Base-by-base conservation (phyloP, 768 basidiomycete genomes). In the Tricholoma hemisulphureum region DNA sequence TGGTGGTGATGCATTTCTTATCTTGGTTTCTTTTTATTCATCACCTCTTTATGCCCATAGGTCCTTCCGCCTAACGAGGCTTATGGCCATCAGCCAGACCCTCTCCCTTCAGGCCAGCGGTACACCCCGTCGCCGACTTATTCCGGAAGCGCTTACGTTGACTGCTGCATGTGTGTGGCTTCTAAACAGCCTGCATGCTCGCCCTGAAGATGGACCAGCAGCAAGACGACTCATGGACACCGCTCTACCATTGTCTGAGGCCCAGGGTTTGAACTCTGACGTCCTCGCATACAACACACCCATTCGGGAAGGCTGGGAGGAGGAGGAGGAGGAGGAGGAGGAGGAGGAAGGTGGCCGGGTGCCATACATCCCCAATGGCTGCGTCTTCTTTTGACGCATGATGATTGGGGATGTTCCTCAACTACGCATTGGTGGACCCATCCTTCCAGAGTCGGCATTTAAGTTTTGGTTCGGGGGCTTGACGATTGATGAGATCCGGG, bases 81-180 rank as follows among this genome's bases (percentile, higher is more conserved):
- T 62, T 14, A 6, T 31, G 49, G 59, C 53, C 1, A 43, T 55
- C 6, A 55, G 56, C 26, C 4, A 45, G 4, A 28, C 46, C 0
- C 35, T 61, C 11, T 26, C 49, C 13, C 23, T 23, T 26, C 59
- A 63, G 39, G 59, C 31, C 4, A 18, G 16, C 2, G 50, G 32
- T 29, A n/a, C n/a, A 13, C 8, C 37, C 1, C 20, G 13, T 16
- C 11, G 29, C 8, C 56, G 57, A 20, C 18, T 54, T 9, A 1
- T 26, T 5, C 51, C 13, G 1, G 51, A 60, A 8, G 53, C 59
- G 11, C 37, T 64, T 16, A 20, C 51, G 2, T 50, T 66, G 11
- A 61, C 60, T 0, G 62, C 57, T 14, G 62, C 56, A 2, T 58
- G 53, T 10, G 54, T 61, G 1, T 67, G 63, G 61, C 45, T 64